These are phyloP conservation scores for Pseudogymnoascus verrucosus DNA, from an alignment of 2,329 filamentous ascomycete genomes.

Conservation along the genomic window DNA sequence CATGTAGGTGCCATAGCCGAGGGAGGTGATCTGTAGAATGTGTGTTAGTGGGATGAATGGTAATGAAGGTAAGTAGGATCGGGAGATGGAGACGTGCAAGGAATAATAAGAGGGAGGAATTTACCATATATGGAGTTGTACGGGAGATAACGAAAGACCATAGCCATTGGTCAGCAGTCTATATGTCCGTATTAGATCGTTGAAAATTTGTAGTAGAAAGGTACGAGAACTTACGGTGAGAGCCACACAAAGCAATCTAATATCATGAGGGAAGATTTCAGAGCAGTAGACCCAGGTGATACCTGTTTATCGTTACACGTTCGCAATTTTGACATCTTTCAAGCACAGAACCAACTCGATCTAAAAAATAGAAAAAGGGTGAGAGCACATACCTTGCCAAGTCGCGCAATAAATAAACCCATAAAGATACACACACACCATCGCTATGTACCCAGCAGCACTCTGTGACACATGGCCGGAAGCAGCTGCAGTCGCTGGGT, in stretches of 20 bases:
- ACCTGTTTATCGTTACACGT: constrained; percentile 29
- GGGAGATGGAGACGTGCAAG: neutral
- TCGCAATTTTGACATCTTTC: constrained; percentile 12
- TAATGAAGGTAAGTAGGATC: neutral
- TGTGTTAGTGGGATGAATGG: constrained; percentile 14
- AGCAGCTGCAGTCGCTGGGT: constrained; percentile 26
- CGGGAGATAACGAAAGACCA: constrained; percentile 23
- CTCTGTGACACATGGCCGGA: neutral
- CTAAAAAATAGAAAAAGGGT: constrained; percentile 30
- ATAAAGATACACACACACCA: constrained; percentile 21
- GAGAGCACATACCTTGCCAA: neutral
- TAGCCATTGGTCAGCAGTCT: constrained; percentile 23
- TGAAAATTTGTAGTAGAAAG: constrained; percentile 17
- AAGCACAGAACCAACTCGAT: constrained; percentile 32
- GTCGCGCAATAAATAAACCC: constrained; percentile 7
- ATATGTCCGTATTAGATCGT: constrained; percentile 20
- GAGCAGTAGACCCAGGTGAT: constrained; percentile 34
- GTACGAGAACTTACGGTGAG: constrained; percentile 10
- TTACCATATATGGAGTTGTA: constrained; percentile 23
- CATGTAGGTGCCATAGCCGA: constrained; percentile 36
- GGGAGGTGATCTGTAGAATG: constrained; percentile 10
- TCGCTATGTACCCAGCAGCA: constrained; percentile 18
- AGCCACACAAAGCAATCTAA: constrained; percentile 20
- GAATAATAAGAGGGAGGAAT: constrained; percentile 27
- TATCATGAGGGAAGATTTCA: constrained; percentile 36